A percentile compares a stretch with the other conserved stretches of the same genome.
Evolutionary conservation across 176 grass and related monocot species (phyloP).

Genomic region (Triticum turgidum): DNA sequence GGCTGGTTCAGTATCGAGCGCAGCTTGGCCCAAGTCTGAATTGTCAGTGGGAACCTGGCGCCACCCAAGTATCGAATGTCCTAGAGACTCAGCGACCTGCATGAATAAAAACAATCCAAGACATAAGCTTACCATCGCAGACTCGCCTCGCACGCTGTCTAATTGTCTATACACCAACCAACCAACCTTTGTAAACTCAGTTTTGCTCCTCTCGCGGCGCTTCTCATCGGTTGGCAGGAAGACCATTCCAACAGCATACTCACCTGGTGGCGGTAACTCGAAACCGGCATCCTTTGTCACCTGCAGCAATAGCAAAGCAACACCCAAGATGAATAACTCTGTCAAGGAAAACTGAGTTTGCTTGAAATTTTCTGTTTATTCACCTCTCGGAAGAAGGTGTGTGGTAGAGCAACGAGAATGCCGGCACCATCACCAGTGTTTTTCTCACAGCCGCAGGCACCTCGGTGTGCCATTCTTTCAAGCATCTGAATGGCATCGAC

Average conservation of each 20-base stretch:
- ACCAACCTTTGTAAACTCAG: conserved; percentile 82
- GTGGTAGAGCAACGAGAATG: conserved; percentile 88
- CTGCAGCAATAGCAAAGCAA: conserved; percentile 42
- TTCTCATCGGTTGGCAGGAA: conserved; percentile 81
- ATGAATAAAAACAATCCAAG: conserved; percentile 15
- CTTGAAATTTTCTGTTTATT: not conserved
- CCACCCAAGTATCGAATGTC: conserved; percentile 90
- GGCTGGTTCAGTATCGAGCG: conserved; percentile 64
- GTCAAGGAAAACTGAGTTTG: not conserved
- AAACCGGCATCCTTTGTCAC: conserved; percentile 77
- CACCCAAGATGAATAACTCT: conserved; percentile 16
- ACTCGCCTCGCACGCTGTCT: not conserved
- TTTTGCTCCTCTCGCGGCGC: conserved; percentile 65
- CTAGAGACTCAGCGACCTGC: conserved; percentile 73
- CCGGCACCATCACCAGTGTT: conserved; percentile 97
- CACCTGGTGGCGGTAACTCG: conserved; percentile 62
- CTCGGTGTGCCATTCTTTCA: conserved; percentile 93
- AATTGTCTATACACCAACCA: not conserved
- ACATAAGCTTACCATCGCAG: conserved; percentile 16
- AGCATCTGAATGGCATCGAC: conserved; percentile 89
- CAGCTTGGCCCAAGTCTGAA: conserved; percentile 79
- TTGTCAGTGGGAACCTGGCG: conserved; percentile 84
- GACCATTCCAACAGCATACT: conserved; percentile 92
- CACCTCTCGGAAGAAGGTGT: conserved; percentile 72
- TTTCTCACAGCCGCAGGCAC: conserved; percentile 91